phyloP scores from a whole-genome alignment of 805 yeast species.

The Maudiozyma saulgeensis region DNA sequence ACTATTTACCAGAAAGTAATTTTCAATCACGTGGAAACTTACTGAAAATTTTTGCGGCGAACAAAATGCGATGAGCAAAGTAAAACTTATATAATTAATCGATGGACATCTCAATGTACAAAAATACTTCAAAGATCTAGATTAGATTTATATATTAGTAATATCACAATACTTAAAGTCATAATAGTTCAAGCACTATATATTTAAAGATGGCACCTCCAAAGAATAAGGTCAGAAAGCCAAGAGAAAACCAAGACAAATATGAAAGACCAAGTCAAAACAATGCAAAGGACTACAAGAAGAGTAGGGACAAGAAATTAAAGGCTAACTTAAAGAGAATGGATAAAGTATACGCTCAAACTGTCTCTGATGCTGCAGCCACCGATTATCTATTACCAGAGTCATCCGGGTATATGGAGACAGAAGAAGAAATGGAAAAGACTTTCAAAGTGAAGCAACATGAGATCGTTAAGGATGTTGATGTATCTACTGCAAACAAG shows the following conservation, averaged over 20 bases:
- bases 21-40: neutral
- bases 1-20: too few relatives aligned
- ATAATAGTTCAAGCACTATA: too few relatives aligned
- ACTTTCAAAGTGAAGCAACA: conserved; percentile 78
- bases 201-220: conserved; percentile 3
- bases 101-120: too few relatives aligned
- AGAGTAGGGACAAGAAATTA: conserved; percentile 48
- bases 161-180: too few relatives aligned
- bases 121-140: too few relatives aligned
- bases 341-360: conserved; percentile 66
- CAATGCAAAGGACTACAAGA: conserved; percentile 8
- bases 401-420: conserved; percentile 77
- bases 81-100: too few relatives aligned
- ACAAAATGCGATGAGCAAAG: neutral
- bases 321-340: conserved; percentile 56
- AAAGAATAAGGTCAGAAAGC: conserved; percentile 6
- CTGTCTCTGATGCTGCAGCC: conserved; percentile 73
- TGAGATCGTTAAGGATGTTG: conserved; percentile 70
- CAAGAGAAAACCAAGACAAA: conserved; percentile 24
- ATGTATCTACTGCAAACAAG: conserved; percentile 63
- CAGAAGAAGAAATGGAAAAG: conserved; percentile 87
- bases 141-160: too few relatives aligned
- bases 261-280: conserved; percentile 25
- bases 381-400: conserved; percentile 82
- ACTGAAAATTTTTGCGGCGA: conserved; percentile 1